Base-by-base conservation (phyloP, 495 filamentous ascomycete species). In the Aspergillus indologenus region DNA sequence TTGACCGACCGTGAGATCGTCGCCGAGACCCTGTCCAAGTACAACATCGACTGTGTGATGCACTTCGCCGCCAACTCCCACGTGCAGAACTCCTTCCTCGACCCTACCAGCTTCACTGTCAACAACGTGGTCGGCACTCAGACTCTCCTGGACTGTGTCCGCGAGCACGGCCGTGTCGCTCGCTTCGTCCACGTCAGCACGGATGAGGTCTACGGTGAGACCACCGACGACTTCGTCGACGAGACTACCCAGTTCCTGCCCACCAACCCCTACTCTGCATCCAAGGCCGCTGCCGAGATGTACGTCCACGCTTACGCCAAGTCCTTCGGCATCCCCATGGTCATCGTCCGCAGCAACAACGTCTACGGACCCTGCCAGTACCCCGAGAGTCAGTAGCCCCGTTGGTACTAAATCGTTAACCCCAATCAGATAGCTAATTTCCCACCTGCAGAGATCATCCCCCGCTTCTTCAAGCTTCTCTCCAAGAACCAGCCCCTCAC, bases 211-310 rank as follows among this genome's bases (percentile, higher is more conserved):
- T 91, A 90, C 65, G 88, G 88, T 50, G 88, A 90, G 68, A 85
- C 87, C 20, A 82, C 82, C 43, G 86, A 88, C 63, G 48, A 26
- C 31, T 20, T 34, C n/a, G 68, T 87, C 55, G 68, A 81, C 5
- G 87, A 89, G 68, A 83, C 81, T 60, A 71, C 65, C 23, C 78
- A 85, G 45, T 73, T 90, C 15, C 79, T 81, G 1, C 89, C 89
- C 0, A 90, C 87, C 23, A 92, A 92, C 64, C 89, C 89, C 21
- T 92, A 92, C 60, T 83, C 87, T 9, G 88, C 87, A 1, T 85
- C 81, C 69, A 92, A 92, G 68, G 89, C 88, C 0, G 88, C 88
- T 1, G 88, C 88, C 18, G 88, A 91, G 72, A 92, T 91, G 88
- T 75, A 88, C 56, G 86, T 90, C n/a, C 80, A 85, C 62, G 85